Evolutionary conservation across 2,329 filamentous ascomycete genomes (phyloP).

Genomic region (Exserohilum rostratum): DNA sequence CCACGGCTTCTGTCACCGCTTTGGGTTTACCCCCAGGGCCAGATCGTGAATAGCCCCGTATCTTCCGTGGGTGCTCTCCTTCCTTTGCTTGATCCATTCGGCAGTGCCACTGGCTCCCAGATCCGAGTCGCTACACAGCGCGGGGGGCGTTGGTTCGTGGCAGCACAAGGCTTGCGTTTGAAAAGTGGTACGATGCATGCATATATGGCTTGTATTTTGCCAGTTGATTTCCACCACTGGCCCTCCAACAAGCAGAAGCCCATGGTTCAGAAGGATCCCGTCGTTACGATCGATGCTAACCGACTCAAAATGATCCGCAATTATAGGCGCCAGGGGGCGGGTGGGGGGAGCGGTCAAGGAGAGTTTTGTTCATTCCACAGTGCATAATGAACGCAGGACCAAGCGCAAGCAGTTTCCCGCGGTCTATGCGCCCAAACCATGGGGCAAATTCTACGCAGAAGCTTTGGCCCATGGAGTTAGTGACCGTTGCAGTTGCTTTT

Average conservation of each 20-base stretch:
- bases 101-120: not conserved
- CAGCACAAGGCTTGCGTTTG: constrained; percentile 21
- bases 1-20: constrained; percentile 11
- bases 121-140: not conserved
- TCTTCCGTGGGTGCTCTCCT: not conserved
- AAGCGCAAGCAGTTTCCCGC: constrained; percentile 20
- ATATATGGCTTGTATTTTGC: constrained; percentile 34
- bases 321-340: constrained; percentile 6
- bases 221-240: constrained; percentile 39
- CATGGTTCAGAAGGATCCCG: constrained; percentile 24
- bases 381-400: constrained; percentile 25
- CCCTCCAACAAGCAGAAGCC: constrained; percentile 16
- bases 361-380: constrained; percentile 20
- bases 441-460: not conserved
- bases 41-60: constrained; percentile 7
- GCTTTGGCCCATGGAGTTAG: constrained; percentile 1
- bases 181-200: constrained; percentile 38
- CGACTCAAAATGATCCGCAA: constrained; percentile 28
- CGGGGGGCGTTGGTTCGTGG: constrained; percentile 32
- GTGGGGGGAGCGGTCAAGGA: constrained; percentile 18
- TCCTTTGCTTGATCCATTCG: constrained; percentile 2
- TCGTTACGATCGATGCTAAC: constrained; percentile 32
- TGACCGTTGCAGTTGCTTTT: constrained; percentile 3
- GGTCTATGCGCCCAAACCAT: constrained; percentile 9
- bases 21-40: constrained; percentile 10